These are phyloP conservation scores for Pontederia paniculata DNA, from an alignment of 176 grass and related monocot species.

Conservation along the genomic window DNA sequence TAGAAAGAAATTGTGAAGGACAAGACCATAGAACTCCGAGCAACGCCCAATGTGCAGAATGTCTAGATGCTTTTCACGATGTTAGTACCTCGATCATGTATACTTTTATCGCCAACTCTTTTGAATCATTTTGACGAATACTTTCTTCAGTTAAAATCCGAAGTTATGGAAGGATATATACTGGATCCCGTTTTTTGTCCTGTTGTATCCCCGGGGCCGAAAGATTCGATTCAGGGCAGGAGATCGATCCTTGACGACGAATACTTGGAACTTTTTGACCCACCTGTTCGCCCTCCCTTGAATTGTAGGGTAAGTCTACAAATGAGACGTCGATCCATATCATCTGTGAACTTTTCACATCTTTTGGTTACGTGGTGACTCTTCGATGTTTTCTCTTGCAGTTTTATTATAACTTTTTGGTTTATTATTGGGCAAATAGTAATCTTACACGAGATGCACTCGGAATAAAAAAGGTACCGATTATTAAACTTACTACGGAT, in stretches of 20 bases:
- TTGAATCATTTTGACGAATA: background rate
- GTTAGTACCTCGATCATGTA: background rate
- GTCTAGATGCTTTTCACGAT: slow-evolving; percentile 25
- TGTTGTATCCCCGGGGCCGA: slow-evolving; percentile 8
- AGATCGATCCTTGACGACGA: slow-evolving; percentile 16
- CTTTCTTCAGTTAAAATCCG: slow-evolving; percentile 13
- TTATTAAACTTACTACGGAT: no score
- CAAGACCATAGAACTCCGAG: background rate
- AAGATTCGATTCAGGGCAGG: background rate
- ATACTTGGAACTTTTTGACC: background rate
- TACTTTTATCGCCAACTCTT: background rate
- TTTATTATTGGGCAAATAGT: slow-evolving; percentile 37
- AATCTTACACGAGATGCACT: slow-evolving; percentile 27
- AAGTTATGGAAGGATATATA: slow-evolving; percentile 2
- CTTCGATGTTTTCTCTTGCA: slow-evolving; percentile 4
- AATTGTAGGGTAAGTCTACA: slow-evolving; percentile 27
- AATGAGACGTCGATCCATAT: background rate
- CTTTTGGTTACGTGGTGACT: background rate
- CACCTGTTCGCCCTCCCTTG: background rate
- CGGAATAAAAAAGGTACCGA: slow-evolving; percentile 30
- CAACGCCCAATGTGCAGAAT: slow-evolving; percentile 17
- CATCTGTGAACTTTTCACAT: no score
- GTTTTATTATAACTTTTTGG: slow-evolving; percentile 27
- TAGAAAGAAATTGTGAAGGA: slow-evolving; percentile 21
- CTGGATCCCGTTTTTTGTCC: slow-evolving; percentile 23